A percentile compares a stretch with the other conserved stretches of the same genome.
Evolutionary conservation across 2,329 filamentous ascomycete species (phyloP).

Genomic region (Aspergillus japonicus): DNA sequence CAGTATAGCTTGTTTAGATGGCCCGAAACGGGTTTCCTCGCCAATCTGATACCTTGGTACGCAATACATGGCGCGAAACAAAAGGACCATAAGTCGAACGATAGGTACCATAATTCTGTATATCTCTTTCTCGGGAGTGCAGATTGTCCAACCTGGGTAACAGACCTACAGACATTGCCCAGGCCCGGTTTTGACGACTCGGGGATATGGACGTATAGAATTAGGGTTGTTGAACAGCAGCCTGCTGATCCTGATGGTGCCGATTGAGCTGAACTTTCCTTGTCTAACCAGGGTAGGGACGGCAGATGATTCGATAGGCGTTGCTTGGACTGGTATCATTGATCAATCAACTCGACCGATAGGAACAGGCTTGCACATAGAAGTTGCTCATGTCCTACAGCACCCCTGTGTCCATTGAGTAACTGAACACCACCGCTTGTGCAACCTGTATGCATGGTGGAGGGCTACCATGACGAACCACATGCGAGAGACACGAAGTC

Average conservation of each 20-base stretch:
- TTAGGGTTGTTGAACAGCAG: background rate
- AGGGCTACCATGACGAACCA: background rate
- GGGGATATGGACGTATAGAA: background rate
- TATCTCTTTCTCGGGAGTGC: background rate
- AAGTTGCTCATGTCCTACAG: background rate
- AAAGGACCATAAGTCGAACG: background rate
- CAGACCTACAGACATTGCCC: background rate
- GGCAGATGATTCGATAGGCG: background rate
- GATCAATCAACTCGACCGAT: background rate
- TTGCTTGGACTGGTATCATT: background rate
- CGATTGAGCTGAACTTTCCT: background rate
- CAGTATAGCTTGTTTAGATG: background rate
- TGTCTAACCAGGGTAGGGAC: background rate
- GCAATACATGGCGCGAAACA: background rate
- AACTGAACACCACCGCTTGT: background rate
- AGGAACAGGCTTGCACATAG: background rate
- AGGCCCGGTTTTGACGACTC: background rate
- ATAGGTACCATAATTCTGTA: background rate
- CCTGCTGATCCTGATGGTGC: background rate
- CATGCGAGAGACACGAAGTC: background rate
- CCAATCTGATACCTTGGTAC: background rate
- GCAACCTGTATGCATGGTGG: background rate
- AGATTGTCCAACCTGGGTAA: background rate
- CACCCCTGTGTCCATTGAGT: background rate
- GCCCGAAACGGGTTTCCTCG: background rate